Evolutionary conservation across 2,329 filamentous ascomycete species (phyloP), one percentile per base, ranked within the genome.

Genomic region (Fusarium fujikuroi): DNA sequence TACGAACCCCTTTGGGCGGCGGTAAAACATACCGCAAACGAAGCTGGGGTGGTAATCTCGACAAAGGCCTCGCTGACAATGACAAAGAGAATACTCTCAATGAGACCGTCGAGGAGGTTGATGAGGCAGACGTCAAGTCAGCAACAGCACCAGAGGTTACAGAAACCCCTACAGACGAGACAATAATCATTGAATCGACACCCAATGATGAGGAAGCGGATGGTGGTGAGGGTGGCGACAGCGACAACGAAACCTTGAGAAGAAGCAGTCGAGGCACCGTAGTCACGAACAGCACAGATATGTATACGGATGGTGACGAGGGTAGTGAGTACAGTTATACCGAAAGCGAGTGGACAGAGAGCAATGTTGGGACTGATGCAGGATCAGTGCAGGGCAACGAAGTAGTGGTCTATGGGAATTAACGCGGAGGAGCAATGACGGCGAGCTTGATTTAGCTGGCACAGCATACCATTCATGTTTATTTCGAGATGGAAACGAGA

Each of bases 31-130:
- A 89, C 52, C 87, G 92, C 53, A 94, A 95, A 82, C 85, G 87
- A 47, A 94, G 92, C 77, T 94, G 92, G 92, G 90, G 87, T 36
- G 89, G 88, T 21, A 84, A 80, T 60, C 78, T 78, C 49, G 80
- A 79, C 61, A 89, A 88, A 78, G 82, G 81, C 4, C 87, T 87
- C 58, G 88, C 85, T 8, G 86, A 87, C 30, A 81, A 89, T 23
- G 85, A 89, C 65, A 92, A 92, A 80, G 91, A 92, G 78, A 92
- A 92, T 39, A 56, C 58, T 72, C 83, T 91, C 42, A 85, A 86
- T n/a, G 91, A 93, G 78, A 88, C 87, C 53, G 87, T 91, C 46
- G 91, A 93, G 68, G 90, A 92, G 73, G 79, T 80, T 7, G 81
- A 82, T 21, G 80, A 84, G 52, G 75, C 72, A 16, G 79, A 79